A percentile compares a stretch with the other conserved stretches of the same genome.
Evolutionary conservation across 2,329 filamentous ascomycete species (phyloP).

Genomic region (Albophoma yamanashiensis): DNA sequence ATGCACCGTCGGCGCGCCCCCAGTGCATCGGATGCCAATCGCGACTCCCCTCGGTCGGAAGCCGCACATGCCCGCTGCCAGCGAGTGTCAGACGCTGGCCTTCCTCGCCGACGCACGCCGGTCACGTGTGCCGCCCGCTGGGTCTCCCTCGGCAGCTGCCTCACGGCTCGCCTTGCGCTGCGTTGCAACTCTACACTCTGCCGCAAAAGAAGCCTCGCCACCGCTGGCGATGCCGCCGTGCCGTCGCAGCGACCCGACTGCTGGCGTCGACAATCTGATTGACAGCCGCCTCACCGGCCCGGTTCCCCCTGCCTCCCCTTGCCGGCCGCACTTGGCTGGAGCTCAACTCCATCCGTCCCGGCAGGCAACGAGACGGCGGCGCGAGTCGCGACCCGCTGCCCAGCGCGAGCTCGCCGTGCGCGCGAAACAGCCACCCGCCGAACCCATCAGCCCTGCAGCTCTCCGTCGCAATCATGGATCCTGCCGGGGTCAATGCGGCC

Average conservation of each 20-base stretch:
- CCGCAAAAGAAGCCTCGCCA: not conserved
- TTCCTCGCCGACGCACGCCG: not conserved
- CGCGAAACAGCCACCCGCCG: not conserved
- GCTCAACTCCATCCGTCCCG: not conserved
- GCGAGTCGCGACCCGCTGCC: not conserved
- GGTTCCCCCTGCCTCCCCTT: not conserved
- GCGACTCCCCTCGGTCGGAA: not conserved
- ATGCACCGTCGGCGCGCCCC: not conserved
- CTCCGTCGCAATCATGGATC: conserved; percentile 1
- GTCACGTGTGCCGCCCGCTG: not conserved
- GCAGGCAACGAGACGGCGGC: not conserved
- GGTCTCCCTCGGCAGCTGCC: not conserved
- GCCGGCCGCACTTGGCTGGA: not conserved
- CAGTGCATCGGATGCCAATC: not conserved
- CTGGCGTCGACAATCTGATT: not conserved
- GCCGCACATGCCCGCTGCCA: not conserved
- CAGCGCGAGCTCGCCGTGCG: not conserved
- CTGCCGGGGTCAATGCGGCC: conserved; percentile 2
- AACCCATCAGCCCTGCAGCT: not conserved
- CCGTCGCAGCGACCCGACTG: not conserved
- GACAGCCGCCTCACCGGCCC: not conserved
- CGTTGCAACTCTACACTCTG: not conserved
- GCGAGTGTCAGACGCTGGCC: not conserved
- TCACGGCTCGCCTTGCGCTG: not conserved
- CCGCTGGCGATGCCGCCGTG: not conserved